Evolutionary conservation across 2,329 filamentous ascomycete species (phyloP), one percentile per base, ranked within the genome.

Genomic region (Nigrospora osmanthi): DNA sequence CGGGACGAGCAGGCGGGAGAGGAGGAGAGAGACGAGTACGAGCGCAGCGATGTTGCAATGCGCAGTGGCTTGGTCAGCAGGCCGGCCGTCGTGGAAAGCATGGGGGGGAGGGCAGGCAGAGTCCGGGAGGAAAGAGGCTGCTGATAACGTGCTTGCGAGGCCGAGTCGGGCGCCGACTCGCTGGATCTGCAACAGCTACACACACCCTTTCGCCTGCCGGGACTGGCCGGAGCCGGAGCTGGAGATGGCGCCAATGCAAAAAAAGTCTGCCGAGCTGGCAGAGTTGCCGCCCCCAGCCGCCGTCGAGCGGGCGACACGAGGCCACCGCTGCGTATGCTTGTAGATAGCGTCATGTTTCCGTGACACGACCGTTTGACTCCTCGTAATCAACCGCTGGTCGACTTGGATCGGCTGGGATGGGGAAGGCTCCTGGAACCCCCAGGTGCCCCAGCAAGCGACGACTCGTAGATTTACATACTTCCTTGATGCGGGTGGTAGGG

Each of bases 241-340:
- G 39, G 39, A 41, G 31, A 31, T 10, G 11, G 39, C 30, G 31
- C 39, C 19, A 31, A 33, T 12, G 39, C 23, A 28, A 28, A 34
- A 41, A 41, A 41, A 41, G 16, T 41, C 34, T 41, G 39, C 34
- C 30, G 39, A 34, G 39, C 30, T 40, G 28, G 31, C 15, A 40
- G 33, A 17, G 38, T 16, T 32, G 39, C 28, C 10, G 13, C 39
- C 6, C 31, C 9, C 15, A 33, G 31, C 34, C 31, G 31, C n/a
- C 39, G 31, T 41, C 31, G 31, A 41, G 39, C 32, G 16, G 39
- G 31, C 23, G 23, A 28, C 23, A 28, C 23, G 6, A 28, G 7
- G 23, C 23, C 23, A 23, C 39, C 39, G 34, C 34, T 16, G 12
- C 39, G 39, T 19, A 41, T 19, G 31, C 39, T 41, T 19, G 34